phyloP scores from a whole-genome alignment of 768 basidiomycete species.

The Trametes gibbosa region DNA sequence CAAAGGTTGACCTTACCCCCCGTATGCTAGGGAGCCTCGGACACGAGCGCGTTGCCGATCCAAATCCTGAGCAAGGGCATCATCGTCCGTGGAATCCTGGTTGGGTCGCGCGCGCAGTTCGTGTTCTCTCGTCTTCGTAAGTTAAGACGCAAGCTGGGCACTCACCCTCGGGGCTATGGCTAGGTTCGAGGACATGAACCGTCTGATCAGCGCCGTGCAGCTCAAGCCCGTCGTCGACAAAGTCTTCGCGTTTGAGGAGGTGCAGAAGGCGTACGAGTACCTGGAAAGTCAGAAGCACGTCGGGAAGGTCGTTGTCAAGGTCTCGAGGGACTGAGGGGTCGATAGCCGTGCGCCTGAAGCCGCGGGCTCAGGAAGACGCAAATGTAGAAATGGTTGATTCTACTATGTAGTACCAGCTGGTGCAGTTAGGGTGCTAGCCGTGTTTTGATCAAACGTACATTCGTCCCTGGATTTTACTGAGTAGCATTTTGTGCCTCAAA shows the following conservation, averaged over 20 bases:
- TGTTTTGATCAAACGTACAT: too few relatives aligned
- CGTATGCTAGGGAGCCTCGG: constrained; percentile 2
- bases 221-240: constrained; percentile 54
- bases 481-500: too few relatives aligned
- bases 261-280: constrained; percentile 49
- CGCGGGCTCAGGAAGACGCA: too few relatives aligned
- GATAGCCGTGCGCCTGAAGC: too few relatives aligned
- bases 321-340: constrained; percentile 31
- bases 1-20: not conserved
- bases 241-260: constrained; percentile 55
- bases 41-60: constrained; percentile 19
- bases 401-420: too few relatives aligned
- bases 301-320: constrained; percentile 59
- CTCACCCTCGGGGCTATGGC: constrained; percentile 33
- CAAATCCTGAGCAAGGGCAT: constrained; percentile 26
- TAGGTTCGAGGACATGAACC: constrained; percentile 56
- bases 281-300: constrained; percentile 54
- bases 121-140: constrained; percentile 18
- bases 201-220: constrained; percentile 41
- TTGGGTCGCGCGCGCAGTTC: constrained; percentile 56
- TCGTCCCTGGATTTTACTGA: too few relatives aligned
- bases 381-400: too few relatives aligned
- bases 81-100: constrained; percentile 48
- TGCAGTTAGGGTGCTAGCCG: too few relatives aligned
- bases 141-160: constrained; percentile 26